A percentile compares a stretch with the other conserved stretches of the same genome.
These are phyloP conservation scores for Hamamelis virginiana DNA, from an alignment of 164 flowering plant genomes.

Conservation along the genomic window DNA sequence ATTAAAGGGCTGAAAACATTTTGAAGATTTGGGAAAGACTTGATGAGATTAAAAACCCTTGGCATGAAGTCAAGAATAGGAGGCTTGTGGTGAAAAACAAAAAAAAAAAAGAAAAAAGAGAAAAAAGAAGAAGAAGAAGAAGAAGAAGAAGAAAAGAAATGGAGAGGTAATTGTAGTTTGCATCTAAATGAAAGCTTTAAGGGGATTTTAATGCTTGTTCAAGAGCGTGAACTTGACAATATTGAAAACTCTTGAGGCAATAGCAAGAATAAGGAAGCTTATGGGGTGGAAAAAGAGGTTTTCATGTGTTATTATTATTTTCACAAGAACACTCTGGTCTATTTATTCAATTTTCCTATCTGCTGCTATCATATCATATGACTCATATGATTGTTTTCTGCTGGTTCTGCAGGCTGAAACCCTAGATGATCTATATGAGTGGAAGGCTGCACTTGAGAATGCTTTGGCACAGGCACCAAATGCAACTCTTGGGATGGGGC, in stretches of 20 bases:
- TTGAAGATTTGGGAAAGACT: neutral
- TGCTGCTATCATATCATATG: conserved; percentile 5
- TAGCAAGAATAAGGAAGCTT: neutral
- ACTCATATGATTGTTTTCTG: neutral
- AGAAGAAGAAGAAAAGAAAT: too few relatives aligned
- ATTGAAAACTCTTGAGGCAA: neutral
- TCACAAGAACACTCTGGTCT: neutral
- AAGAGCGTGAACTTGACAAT: neutral
- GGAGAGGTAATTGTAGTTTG: too few relatives aligned
- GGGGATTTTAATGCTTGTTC: neutral
- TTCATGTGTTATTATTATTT: neutral
- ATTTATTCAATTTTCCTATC: neutral
- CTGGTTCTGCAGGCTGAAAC: conserved; percentile 76
- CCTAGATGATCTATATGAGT: conserved; percentile 77
- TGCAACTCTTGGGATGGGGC: conserved; percentile 65
- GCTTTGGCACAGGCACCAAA: conserved; percentile 89
- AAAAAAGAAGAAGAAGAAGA: too few relatives aligned
- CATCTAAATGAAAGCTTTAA: neutral
- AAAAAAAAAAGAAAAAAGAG: too few relatives aligned
- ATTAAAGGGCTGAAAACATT: neutral
- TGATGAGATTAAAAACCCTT: neutral
- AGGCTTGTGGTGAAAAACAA: too few relatives aligned
- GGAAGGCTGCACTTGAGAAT: conserved; percentile 90
- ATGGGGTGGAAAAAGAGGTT: neutral
- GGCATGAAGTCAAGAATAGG: neutral